Evolutionary conservation across 176 grass and related monocot genomes (phyloP), one percentile per base, ranked within the genome.

Genomic region (Themeda triandra): DNA sequence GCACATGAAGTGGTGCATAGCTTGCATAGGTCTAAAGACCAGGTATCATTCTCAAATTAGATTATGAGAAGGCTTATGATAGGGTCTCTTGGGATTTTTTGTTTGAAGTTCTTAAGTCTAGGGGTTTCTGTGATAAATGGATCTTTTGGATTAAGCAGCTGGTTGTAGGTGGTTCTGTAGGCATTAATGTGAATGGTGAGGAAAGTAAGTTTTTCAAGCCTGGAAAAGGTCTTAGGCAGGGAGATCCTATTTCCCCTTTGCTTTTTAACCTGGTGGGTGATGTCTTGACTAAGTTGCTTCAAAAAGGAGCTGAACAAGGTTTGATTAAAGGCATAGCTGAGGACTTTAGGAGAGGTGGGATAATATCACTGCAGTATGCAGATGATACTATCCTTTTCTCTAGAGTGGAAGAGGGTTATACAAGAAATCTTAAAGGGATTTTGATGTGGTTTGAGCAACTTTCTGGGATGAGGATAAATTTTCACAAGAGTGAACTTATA

Each of bases 11-110:
- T 31, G 2, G 25, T 65, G 0, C 28, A 65, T 31, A 28, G 6
- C 0, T 1, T 65, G 0, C 3, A 15, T 31, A 2, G 1, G 0
- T 6, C 5, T 0, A 15, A 65, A 1, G 13, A 31, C 1, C 15
- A 5, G 58, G 23, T 0, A 10, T 62, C 0, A 5, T 62, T 1
- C 0, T 13, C 0, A 62, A 62, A 13, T 3, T 27, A 12, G 58
- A 62, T 5, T 62, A 62, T 62, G n/a, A 62, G 0, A 27, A 27
- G 10, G n/a, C n/a, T 0, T 62, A 62, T 5, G 58, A 62, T 27
- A 25, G 58, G 0, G 58, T 62, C 0, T 4, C 3, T 2, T 62
- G 58, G 58, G n/a, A 62, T 0, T 25, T 62, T 5, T 5, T 62
- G 0, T 25, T 25, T 12, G 28, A 30, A 1, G 25, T 65, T 0